phyloP scores from a whole-genome alignment of 179 eudicot species.

The Spinacia oleracea region DNA sequence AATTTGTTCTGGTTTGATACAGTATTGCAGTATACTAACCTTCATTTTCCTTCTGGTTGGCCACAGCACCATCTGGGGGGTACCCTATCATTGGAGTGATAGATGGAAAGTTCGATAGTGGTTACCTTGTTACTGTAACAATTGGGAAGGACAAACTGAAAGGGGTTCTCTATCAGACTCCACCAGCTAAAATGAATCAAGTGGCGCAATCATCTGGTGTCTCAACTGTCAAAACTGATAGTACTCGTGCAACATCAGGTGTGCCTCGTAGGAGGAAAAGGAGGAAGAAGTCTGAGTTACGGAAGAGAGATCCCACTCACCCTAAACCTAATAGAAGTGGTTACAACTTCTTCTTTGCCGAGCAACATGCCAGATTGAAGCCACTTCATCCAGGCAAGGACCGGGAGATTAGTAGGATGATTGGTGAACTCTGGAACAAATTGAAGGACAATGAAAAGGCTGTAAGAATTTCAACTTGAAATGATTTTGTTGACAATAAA shows the following conservation, averaged over 20 bases:
- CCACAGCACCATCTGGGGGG: slow-evolving; percentile 36
- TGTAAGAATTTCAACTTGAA: slow-evolving; percentile 36
- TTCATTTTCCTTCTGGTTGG: slow-evolving; percentile 16
- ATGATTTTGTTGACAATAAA: neutral
- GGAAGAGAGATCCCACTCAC: slow-evolving; percentile 79
- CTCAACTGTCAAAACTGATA: slow-evolving; percentile 17
- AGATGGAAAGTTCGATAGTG: slow-evolving; percentile 93
- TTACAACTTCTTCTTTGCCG: slow-evolving; percentile 91
- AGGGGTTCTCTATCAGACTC: slow-evolving; percentile 78
- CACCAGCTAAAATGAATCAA: slow-evolving; percentile 25
- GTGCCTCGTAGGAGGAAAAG: slow-evolving; percentile 53
- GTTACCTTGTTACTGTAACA: slow-evolving; percentile 83
- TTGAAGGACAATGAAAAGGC: slow-evolving; percentile 57
- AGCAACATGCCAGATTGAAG: slow-evolving; percentile 85
- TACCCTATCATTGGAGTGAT: slow-evolving; percentile 70
- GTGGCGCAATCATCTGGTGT: slow-evolving; percentile 26
- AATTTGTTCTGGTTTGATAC: neutral
- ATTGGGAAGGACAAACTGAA: slow-evolving; percentile 70
- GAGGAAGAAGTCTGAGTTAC: slow-evolving; percentile 80
- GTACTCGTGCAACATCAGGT: slow-evolving; percentile 33
- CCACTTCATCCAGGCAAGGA: slow-evolving; percentile 82
- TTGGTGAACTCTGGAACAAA: slow-evolving; percentile 87
- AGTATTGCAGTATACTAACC: neutral
- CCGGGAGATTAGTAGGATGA: slow-evolving; percentile 87
- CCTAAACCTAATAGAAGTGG: slow-evolving; percentile 96